Base-by-base conservation (phyloP, 352 stramenopile species). In the Phytophthora megakarya region DNA sequence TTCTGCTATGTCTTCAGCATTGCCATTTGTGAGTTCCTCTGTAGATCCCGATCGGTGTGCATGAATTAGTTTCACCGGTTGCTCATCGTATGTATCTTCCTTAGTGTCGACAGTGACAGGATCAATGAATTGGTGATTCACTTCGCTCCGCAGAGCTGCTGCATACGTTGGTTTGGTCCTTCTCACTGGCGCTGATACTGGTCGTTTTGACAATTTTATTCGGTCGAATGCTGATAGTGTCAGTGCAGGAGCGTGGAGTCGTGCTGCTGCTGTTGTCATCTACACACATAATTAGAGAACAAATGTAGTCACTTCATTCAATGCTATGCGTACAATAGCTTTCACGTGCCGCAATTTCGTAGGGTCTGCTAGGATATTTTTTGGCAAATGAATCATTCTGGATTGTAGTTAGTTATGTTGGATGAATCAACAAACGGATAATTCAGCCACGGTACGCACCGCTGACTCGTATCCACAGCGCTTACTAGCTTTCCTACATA, bases 341-440 rank as follows among this genome's bases (percentile, higher is more conserved):
- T 93, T 93, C 23, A 93, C 42, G 21, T 88, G 72, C 10, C 83
- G 82, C 8, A 93, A 57, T 40, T 92, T 93, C 21, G 62, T 75
- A 13, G 71, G 59, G 33, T 95, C 84, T 0, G 84, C 80, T 13
- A 95, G 61, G n/a, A 95, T 78, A 67, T 92, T 90, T 55, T 89
- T 92, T 28, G 82, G 84, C 30, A 71, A n/a, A 22, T 51, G 44
- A 52, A 63, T 47, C 13, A 45, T 60, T 57, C 70, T 72, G 33
- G 16, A 45, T 40, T 26, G 3, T 25, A 32, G n/a, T 69, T 46
- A 61, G 15, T 11, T 32, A 19, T 18, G 12, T 30, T 50, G 26
- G n/a, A 30, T 44, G 35, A 25, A 9, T 9, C 12, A 37, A 30
- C 7, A 22, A 12, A 35, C 50, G 28, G 22, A 11, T 2, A 2